A percentile compares a stretch with the other conserved stretches of the same genome.
These are phyloP conservation scores for Byssoonygena ceratinophila DNA, from an alignment of 2,329 filamentous ascomycete species.

Conservation along the genomic window DNA sequence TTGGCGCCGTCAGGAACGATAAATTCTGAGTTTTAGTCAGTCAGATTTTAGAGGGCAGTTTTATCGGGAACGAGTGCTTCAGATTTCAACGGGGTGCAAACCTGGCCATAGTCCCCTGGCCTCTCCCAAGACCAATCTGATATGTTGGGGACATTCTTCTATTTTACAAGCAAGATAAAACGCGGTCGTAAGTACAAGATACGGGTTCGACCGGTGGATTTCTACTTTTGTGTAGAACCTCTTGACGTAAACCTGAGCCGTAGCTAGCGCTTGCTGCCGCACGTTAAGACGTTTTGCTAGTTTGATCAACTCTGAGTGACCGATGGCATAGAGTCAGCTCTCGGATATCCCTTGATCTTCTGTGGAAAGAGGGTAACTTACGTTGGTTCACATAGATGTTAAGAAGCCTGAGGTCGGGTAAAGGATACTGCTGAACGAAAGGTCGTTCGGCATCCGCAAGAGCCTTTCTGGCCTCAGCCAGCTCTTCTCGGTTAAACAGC, in stretches of 20 bases:
- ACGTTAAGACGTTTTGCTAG: constrained; percentile 74
- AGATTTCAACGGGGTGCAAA: constrained; percentile 25
- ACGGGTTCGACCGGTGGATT: constrained; percentile 84
- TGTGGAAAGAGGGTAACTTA: constrained; percentile 36
- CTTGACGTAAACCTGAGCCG: constrained; percentile 88
- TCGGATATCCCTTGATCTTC: background rate
- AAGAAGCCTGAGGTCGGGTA: constrained; percentile 71
- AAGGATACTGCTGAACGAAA: constrained; percentile 64
- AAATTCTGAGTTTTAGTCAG: constrained; percentile 43
- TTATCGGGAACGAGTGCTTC: background rate
- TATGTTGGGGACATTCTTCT: constrained; percentile 95
- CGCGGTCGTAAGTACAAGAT: constrained; percentile 83
- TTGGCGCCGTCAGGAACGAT: constrained; percentile 67
- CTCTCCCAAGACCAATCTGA: constrained; percentile 78
- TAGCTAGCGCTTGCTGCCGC: constrained; percentile 85
- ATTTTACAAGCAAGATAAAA: constrained; percentile 96
- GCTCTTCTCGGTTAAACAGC: constrained; percentile 76
- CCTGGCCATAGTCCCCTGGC: constrained; percentile 74
- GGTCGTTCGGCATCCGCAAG: constrained; percentile 66
- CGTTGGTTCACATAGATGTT: constrained; percentile 89
- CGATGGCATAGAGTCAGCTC: background rate
- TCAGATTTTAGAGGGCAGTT: constrained; percentile 18
- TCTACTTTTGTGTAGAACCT: constrained; percentile 87
- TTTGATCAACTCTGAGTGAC: constrained; percentile 49
- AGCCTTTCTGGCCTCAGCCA: constrained; percentile 62